phyloP scores from a whole-genome alignment of 768 basidiomycete species.

The Gelatoporia subvermispora region DNA sequence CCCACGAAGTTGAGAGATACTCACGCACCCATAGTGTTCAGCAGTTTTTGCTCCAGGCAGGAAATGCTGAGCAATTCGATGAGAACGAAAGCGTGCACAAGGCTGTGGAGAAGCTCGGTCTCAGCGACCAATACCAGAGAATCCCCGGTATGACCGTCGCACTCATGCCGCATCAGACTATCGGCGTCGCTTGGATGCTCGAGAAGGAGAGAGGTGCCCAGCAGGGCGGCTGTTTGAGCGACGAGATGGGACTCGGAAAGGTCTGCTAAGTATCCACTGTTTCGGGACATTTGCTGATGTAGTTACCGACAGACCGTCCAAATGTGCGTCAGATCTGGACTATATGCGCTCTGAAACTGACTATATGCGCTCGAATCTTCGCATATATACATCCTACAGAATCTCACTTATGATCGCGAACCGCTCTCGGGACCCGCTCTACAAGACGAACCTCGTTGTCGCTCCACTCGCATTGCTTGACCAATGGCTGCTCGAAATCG shows the following conservation, averaged over 20 bases:
- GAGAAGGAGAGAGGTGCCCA: constrained; percentile 25
- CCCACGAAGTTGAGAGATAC: too few relatives aligned
- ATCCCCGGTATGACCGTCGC: constrained; percentile 56
- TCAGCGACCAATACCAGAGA: constrained; percentile 41
- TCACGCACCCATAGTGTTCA: constrained; percentile 35
- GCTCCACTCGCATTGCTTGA: constrained; percentile 62
- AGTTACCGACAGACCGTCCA: constrained; percentile 20
- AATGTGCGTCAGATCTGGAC: constrained; percentile 14
- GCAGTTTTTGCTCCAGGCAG: constrained; percentile 49
- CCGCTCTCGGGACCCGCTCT: constrained; percentile 38
- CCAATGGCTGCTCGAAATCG: constrained; percentile 62
- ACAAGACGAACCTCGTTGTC: constrained; percentile 65
- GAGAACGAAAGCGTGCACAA: constrained; percentile 54
- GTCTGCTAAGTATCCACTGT: constrained; percentile 24
- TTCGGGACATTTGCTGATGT: background rate
- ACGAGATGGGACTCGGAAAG: constrained; percentile 56
- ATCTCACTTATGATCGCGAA: constrained; percentile 60
- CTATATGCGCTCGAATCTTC: background rate
- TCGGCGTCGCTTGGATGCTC: constrained; percentile 44
- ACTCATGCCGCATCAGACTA: constrained; percentile 65
- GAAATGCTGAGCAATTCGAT: constrained; percentile 55
- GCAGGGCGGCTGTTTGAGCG: constrained; percentile 29
- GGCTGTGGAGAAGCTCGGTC: constrained; percentile 48
- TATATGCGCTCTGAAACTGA: background rate
- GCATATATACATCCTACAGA: background rate